Evolutionary conservation across 345 rosid genomes (phyloP).

Genomic region (Corymbia maculata): DNA sequence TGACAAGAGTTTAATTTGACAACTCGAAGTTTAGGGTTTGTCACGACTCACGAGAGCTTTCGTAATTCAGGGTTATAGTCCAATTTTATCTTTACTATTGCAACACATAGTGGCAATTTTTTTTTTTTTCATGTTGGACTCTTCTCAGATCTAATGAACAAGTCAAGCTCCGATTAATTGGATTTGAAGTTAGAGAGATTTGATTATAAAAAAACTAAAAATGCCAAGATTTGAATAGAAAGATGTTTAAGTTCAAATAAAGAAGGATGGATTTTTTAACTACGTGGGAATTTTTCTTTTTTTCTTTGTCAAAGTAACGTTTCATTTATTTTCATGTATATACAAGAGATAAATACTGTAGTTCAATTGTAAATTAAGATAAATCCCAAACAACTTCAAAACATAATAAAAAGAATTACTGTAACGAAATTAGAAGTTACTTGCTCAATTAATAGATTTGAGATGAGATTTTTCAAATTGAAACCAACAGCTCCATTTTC

Average conservation of each 20-base stretch:
- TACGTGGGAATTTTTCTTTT: background rate
- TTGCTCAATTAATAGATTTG: rapidly evolving
- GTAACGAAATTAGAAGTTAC: too few species aligned
- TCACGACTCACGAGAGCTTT: background rate
- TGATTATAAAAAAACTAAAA: background rate
- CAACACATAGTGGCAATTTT: background rate
- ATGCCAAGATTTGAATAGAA: background rate
- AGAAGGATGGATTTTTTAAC: background rate
- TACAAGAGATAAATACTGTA: too few species aligned
- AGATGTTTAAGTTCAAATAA: background rate
- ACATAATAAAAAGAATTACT: too few species aligned
- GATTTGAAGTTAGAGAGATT: background rate
- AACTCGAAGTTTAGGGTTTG: background rate
- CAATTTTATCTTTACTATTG: background rate
- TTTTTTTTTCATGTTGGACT: too few species aligned
- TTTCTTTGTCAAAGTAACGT: too few species aligned
- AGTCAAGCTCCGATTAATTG: background rate
- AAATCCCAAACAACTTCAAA: too few species aligned
- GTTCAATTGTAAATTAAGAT: too few species aligned
- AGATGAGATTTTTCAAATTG: too few species aligned
- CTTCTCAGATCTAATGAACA: background rate
- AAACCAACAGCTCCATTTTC: too few species aligned
- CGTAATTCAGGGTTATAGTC: rapidly evolving
- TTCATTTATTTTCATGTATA: too few species aligned
- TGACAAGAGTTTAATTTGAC: background rate